Conservation (phyloP, 164 flowering plant genomes). For the Vitis vinifera region ASM3070453v1 NC_081805.1:561001-561500, state of each 20-base stretch:
- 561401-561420: slow-evolving; percentile 58
- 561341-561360: neutral
- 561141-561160: neutral
- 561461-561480: slow-evolving; percentile 76
- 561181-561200: too few species aligned
- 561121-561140: neutral
- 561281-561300: slow-evolving; percentile 2
- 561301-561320: neutral
- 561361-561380: neutral
- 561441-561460: slow-evolving; percentile 72
- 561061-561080: too few species aligned
- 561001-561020: neutral
- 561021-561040: too few species aligned
- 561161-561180: neutral
- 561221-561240: neutral
- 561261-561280: neutral
- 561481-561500: slow-evolving; percentile 66
- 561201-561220: neutral
- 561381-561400: neutral
- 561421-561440: slow-evolving; percentile 85
- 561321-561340: slow-evolving; percentile 5
- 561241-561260: neutral
- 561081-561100: neutral
- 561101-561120: neutral
- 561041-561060: too few species aligned